Evolutionary conservation across 495 filamentous ascomycete genomes (phyloP).

Genomic region (Penicillium nucicola): DNA sequence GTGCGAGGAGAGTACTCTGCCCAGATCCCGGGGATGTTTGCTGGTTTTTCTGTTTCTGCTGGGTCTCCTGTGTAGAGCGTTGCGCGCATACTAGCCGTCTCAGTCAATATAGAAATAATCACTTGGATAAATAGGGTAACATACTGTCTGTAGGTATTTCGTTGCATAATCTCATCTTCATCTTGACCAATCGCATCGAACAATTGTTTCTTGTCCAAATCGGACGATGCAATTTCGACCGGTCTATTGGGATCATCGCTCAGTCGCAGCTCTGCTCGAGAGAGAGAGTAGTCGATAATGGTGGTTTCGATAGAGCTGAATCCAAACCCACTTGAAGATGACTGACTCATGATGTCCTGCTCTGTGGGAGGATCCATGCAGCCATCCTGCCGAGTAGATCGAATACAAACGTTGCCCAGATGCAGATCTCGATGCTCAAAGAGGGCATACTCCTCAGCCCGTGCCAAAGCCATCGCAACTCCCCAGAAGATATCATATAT

Average conservation of each 20-base stretch:
- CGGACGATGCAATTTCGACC: slow-evolving; percentile 40
- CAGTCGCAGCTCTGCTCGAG: slow-evolving; percentile 50
- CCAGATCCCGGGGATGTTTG: slow-evolving; percentile 41
- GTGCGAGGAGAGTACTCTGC: slow-evolving; percentile 44
- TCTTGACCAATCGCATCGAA: slow-evolving; percentile 44
- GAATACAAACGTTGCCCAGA: slow-evolving; percentile 81
- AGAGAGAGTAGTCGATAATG: slow-evolving; percentile 88
- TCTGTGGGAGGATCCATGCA: slow-evolving; percentile 34
- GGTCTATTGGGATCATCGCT: slow-evolving; percentile 21
- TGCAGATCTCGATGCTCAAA: slow-evolving; percentile 95
- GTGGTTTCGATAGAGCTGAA: slow-evolving; percentile 72
- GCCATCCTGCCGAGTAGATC: slow-evolving; percentile 34
- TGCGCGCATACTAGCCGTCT: slow-evolving; percentile 35
- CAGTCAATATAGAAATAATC: slow-evolving; percentile 8
- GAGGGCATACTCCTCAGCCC: slow-evolving; percentile 65
- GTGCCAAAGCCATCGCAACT: slow-evolving; percentile 70
- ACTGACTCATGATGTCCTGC: slow-evolving; percentile 23
- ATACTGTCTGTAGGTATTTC: slow-evolving; percentile 44
- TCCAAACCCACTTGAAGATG: slow-evolving; percentile 54
- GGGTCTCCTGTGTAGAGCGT: slow-evolving; percentile 37
- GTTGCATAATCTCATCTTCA: slow-evolving; percentile 38
- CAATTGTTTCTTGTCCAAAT: slow-evolving; percentile 45
- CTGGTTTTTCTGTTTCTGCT: slow-evolving; percentile 24
- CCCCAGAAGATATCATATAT: slow-evolving; percentile 87
- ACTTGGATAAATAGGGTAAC: slow-evolving; percentile 11